A percentile compares a stretch with the other conserved stretches of the same genome.
These are phyloP conservation scores for Orbilia javanica DNA, from an alignment of 2,329 filamentous ascomycete genomes.

Conservation along the genomic window DNA sequence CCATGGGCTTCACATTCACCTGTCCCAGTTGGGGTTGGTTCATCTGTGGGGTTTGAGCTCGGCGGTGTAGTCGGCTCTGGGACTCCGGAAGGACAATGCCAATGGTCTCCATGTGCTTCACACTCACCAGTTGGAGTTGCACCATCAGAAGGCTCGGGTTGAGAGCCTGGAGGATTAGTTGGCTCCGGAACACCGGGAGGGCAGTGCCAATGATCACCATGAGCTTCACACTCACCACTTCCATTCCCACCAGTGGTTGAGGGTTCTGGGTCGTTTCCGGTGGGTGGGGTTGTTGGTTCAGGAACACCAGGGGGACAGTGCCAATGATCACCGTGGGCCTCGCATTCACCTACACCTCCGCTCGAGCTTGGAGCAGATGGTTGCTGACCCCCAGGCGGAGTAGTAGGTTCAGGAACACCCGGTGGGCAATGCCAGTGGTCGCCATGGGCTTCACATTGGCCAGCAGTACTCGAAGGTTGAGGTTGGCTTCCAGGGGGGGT, in stretches of 20 bases:
- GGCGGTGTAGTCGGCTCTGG: background rate
- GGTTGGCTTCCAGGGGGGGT: background rate
- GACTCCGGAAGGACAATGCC: slow-evolving; percentile 9
- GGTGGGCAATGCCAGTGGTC: slow-evolving; percentile 14
- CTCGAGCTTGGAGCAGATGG: background rate
- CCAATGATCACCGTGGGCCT: slow-evolving; percentile 8
- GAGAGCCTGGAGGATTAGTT: background rate
- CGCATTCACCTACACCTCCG: background rate
- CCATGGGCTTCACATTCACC: slow-evolving; percentile 3
- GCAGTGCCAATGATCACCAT: slow-evolving; percentile 16
- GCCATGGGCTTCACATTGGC: background rate
- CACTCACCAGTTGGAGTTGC: slow-evolving; percentile 2
- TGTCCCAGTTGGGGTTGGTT: background rate
- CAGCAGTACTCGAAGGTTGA: background rate
- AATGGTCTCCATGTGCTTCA: slow-evolving; percentile 9
- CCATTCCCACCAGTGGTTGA: background rate
- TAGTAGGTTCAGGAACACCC: slow-evolving; percentile 13
- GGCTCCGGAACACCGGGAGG: slow-evolving; percentile 18
- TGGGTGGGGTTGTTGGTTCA: slow-evolving; percentile 2
- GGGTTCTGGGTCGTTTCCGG: background rate
- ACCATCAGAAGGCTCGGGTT: slow-evolving; percentile 5
- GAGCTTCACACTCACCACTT: slow-evolving; percentile 4
- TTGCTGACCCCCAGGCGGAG: background rate
- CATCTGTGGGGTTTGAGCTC: background rate
- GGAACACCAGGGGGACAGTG: background rate